Evolutionary conservation across 805 yeast species (phyloP), one percentile per base, ranked within the genome.

Genomic region (Candida qinlingensis): DNA sequence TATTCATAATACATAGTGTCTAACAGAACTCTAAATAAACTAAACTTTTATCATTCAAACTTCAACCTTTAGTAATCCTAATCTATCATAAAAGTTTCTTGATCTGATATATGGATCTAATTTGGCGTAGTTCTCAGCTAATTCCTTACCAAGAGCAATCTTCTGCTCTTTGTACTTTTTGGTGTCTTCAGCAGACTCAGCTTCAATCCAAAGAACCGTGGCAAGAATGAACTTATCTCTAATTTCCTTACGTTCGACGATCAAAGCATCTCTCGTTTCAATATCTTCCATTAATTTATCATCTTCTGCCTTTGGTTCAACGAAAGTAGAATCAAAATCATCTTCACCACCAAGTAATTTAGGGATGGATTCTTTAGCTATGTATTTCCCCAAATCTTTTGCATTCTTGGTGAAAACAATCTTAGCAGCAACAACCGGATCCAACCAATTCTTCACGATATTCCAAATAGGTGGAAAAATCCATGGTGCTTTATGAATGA

Each of bases 401-500:
- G 71, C 64, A 54, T 73, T 73, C 61, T 86, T 85, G 27, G 96
- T 87, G 69, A 92, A 94, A 40, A 80, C 78, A 58, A 94, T 88
- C 68, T 92, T 92, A 28, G 92, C 76, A 0, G 97, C 96, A 47
- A 92, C 97, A 27, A 88, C 97, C 3, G 98, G 98, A 64, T 94
- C 98, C 49, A 92, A 73, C 98, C 97, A 92, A 58, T 84, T 83
- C 66, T 88, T 89, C 59, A 94, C 51, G 40, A 92, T 80, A 57
- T 83, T 85, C 98, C 99, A 94, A 51, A 92, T 87, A 27, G 97
- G 92, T 45, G 87, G 81, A 71, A 94, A 94, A 47, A 94, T 80
- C 98, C 97, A 90, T 29, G 99, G 99, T 0, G 99, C 97, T 59
- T 87, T 86, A 70, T 89, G 96, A 52, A 94, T 85, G 56, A 89